phyloP scores from a whole-genome alignment of 768 basidiomycete species.

The Phaeotremella skinneri region DNA sequence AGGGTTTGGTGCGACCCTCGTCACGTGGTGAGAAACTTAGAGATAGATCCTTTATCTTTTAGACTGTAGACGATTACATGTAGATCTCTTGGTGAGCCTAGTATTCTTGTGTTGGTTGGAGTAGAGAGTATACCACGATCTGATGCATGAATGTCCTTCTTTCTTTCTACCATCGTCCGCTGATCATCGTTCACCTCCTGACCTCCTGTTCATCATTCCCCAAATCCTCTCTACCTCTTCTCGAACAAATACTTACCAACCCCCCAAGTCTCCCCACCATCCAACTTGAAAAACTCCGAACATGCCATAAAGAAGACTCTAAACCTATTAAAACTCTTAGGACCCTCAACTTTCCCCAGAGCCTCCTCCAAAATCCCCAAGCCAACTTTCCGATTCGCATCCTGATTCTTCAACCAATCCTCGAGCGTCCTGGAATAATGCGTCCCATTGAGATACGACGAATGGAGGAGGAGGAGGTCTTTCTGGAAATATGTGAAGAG shows the following conservation, averaged over 20 bases:
- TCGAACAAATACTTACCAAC: slow-evolving; percentile 35
- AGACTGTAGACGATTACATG: no score
- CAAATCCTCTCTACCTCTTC: slow-evolving; percentile 20
- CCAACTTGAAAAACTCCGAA: slow-evolving; percentile 65
- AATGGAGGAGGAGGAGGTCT: slow-evolving; percentile 61
- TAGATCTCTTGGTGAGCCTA: neutral
- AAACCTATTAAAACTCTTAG: slow-evolving; percentile 66
- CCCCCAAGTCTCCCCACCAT: slow-evolving; percentile 64
- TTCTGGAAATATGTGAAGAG: slow-evolving; percentile 62
- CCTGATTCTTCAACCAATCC: slow-evolving; percentile 65
- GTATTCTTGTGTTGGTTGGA: neutral
- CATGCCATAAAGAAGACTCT: slow-evolving; percentile 71
- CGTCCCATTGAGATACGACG: slow-evolving; percentile 64
- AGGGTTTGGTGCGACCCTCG: no score
- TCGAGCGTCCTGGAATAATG: slow-evolving; percentile 67
- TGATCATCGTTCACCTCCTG: no score
- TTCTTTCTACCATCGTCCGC: no score
- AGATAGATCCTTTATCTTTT: neutral
- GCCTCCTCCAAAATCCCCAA: slow-evolving; percentile 58
- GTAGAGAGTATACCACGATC: no score
- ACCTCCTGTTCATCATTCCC: neutral
- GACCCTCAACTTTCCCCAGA: slow-evolving; percentile 58
- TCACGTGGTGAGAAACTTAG: neutral
- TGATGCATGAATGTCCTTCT: no score
- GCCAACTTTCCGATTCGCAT: slow-evolving; percentile 58